Evolutionary conservation across 306 rosid species (phyloP), one percentile per base, ranked within the genome.

Genomic region (Psophocarpus tetragonolobus): DNA sequence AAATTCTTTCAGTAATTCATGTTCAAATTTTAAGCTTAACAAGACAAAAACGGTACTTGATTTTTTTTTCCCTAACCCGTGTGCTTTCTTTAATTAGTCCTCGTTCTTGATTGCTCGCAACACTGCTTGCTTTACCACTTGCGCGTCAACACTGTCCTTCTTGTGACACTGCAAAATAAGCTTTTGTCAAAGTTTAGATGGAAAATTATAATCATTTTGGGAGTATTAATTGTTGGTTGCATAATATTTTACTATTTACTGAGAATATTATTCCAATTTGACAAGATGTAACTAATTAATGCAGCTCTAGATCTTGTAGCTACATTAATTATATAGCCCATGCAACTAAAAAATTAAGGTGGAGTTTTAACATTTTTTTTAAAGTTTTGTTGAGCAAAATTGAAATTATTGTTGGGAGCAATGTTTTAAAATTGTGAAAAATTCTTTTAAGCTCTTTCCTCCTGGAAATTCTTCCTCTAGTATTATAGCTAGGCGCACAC

Each of bases 51-150:
- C 5, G 58, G 51, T 44, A 41, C 44, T 75, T 15, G 13, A 21
- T 15, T 26, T 35, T 21, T 44, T 29, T 69, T 21, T 12, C 29
- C 14, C 68, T 61, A 61, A 35, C 62, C 84, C 45, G 42, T 45
- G 61, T 57, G 61, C 36, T 60, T 62, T 76, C 76, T 24, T 61
- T 71, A 73, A 78, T 66, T 67, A 81, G 79, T 90, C 88, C 84
- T 81, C 80, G 64, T 78, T 88, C 82, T 73, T 81, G 81, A 94
- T 84, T 61, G 98, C 97, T 83, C 79, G 85, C 73, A 87, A 42
- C 74, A 94, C 97, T 29, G 94, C 91, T 71, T 85, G 88, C 84
- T 90, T 88, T 88, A 94, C 98, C 92, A 89, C 83, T 83, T 88
- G 93, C 51, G 91, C 89, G 61, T 94, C 91, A 20, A 92, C 75